Base-by-base conservation (phyloP, 2,329 filamentous ascomycete species). In the Calonectria hawksworthii region DNA sequence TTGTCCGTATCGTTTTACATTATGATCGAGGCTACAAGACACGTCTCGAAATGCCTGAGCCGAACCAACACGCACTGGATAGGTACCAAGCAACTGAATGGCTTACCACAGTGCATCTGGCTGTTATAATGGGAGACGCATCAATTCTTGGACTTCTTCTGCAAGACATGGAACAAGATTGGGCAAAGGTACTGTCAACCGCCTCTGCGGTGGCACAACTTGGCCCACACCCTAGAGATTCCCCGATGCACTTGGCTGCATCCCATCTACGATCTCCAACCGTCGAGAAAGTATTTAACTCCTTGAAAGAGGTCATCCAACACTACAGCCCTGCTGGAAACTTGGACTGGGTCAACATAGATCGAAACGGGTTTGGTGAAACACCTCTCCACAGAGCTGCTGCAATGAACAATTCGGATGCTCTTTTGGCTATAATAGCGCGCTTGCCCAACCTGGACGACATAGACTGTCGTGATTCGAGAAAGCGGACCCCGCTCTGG, bases 231-330 rank as follows among this genome's bases (percentile, higher is more conserved):
- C 63, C 63, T 8, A 34, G 16, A 6, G 63, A 66, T 52, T 66
- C 63, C 14, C 63, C 44, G 21, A 66, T 66, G 63, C 63, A 66
- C 13, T 21, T 66, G 14, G 63, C 63, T 18, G 63, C 63, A 28
- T 34, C 63, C 21, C 28, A 66, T 21, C 14, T 66, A 26, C 30
- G n/a, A 16, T 52, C 63, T 32, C 21, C 44, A 36, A 10, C 21
- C 1, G 44, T 66, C 1, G 63, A 36, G 30, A 34, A 34, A 21
- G 63, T 28, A n/a, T 66, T 66, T 36, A 26, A 50, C 4, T 50
- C 11, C 1, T 14, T 66, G 38, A 34, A 34, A 2, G 18, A 11
- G 26, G 26, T 23, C 11, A 26, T 34, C 9, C 44, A 23, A 16
- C 28, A 66, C 28, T 18, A 52, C 4, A 30, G 23, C 16, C 23